These are phyloP conservation scores for Flueggea neowawraea DNA, from an alignment of 441 rosid species.

Conservation along the genomic window DNA sequence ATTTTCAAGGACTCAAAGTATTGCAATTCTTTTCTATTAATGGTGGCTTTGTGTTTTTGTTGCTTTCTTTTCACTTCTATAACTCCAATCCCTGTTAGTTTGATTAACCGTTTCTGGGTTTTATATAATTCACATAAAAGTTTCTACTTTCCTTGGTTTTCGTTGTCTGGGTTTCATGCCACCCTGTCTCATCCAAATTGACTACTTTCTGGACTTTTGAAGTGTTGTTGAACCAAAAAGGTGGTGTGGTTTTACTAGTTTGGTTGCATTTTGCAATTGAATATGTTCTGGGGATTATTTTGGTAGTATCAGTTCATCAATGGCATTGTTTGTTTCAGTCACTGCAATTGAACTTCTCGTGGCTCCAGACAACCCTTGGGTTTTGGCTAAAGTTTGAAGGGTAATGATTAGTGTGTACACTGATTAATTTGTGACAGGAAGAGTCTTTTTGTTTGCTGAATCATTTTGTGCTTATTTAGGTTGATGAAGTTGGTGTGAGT, in stretches of 20 bases:
- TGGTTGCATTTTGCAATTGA: conserved; percentile 10
- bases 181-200: conserved; percentile 3
- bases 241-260: not conserved
- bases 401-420: not conserved
- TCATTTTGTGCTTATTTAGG: not conserved
- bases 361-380: conserved; percentile 4
- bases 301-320: conserved; percentile 2
- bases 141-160: conserved; percentile 1
- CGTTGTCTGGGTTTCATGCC: conserved; percentile 16
- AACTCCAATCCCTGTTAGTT: conserved; percentile 2
- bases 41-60: conserved; percentile 18
- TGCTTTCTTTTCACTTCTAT: conserved; percentile 9
- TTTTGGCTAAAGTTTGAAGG: conserved; percentile 18
- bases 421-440: not conserved
- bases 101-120: conserved; percentile 16
- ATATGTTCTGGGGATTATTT: conserved; percentile 2
- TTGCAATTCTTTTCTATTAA: conserved; percentile 16
- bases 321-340: not conserved
- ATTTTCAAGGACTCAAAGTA: conserved; percentile 17
- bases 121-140: conserved; percentile 4
- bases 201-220: not conserved
- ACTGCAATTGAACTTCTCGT: conserved; percentile 6
- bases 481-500: conserved; percentile 6
- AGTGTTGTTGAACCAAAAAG: conserved; percentile 13
- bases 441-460: not conserved